These are phyloP conservation scores for Penicillium turbatum DNA, from an alignment of 495 filamentous ascomycete genomes.

Conservation along the genomic window DNA sequence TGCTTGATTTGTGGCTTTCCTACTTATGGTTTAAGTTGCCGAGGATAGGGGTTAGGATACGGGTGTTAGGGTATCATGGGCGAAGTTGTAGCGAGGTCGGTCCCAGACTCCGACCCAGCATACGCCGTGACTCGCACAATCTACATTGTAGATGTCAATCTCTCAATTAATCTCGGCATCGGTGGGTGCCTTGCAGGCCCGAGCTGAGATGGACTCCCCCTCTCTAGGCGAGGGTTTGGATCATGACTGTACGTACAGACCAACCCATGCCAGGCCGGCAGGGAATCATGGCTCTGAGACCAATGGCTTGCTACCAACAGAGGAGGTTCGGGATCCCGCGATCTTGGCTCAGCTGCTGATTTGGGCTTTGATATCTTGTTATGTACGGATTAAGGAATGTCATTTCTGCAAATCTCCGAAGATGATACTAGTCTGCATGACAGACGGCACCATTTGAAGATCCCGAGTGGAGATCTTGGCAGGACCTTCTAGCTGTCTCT, in stretches of 20 bases:
- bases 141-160: not conserved
- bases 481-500: not conserved
- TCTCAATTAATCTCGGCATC: not conserved
- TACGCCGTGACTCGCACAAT: not conserved
- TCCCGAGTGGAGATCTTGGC: conserved; percentile 7
- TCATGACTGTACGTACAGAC: conserved; percentile 3
- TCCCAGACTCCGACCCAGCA: not conserved
- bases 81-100: not conserved
- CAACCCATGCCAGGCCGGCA: conserved; percentile 3
- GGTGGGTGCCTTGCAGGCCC: not conserved
- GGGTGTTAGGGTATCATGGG: not conserved
- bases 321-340: not conserved
- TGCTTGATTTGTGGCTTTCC: not conserved
- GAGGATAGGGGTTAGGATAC: not conserved
- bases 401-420: not conserved
- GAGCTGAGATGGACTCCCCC: not conserved
- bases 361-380: not conserved
- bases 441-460: not conserved
- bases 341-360: not conserved
- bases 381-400: not conserved
- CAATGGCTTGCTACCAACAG: not conserved
- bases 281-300: not conserved
- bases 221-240: conserved; percentile 4
- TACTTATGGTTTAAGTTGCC: not conserved
- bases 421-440: conserved; percentile 3